phyloP scores from a whole-genome alignment of 1,284 basidiomycete genomes.

The Moniliella sp. region DNA sequence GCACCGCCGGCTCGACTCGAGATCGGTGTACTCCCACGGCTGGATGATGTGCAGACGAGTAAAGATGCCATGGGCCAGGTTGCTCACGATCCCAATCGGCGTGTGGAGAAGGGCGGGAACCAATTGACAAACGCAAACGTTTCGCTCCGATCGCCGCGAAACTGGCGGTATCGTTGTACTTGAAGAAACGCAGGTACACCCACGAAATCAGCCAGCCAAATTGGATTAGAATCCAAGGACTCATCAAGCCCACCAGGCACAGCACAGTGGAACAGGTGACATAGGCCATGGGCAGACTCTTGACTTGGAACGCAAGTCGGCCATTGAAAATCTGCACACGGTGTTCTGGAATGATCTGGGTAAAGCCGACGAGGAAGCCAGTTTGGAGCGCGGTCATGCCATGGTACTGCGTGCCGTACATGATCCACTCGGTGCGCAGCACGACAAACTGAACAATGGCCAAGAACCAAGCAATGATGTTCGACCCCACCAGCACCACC shows the following conservation, averaged over 20 bases:
- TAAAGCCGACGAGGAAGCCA: constrained; percentile 77
- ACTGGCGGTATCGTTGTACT: constrained; percentile 46
- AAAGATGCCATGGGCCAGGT: constrained; percentile 46
- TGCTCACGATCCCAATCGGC: constrained; percentile 49
- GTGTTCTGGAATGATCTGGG: constrained; percentile 88
- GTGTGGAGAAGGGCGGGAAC: constrained; percentile 57
- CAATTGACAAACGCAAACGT: constrained; percentile 85
- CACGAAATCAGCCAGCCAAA: constrained; percentile 92
- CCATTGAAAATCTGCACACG: constrained; percentile 70
- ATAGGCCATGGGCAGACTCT: constrained; percentile 81
- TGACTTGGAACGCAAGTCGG: constrained; percentile 62
- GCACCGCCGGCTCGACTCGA: not conserved
- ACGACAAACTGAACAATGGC: constrained; percentile 17
- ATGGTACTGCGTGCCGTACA: constrained; percentile 63
- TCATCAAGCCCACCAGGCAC: constrained; percentile 65
- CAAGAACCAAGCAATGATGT: constrained; percentile 21
- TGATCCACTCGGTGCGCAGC: constrained; percentile 12
- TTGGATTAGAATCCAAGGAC: constrained; percentile 84
- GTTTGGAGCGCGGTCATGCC: constrained; percentile 80
- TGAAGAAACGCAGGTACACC: constrained; percentile 88
- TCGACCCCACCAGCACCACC: constrained; percentile 38
- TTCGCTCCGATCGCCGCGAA: constrained; percentile 68
- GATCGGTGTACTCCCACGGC: constrained; percentile 45
- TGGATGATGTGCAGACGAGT: constrained; percentile 50
- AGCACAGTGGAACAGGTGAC: constrained; percentile 72